Evolutionary conservation across 2,329 filamentous ascomycete species (phyloP).

Genomic region (Colletotrichum eleusines): DNA sequence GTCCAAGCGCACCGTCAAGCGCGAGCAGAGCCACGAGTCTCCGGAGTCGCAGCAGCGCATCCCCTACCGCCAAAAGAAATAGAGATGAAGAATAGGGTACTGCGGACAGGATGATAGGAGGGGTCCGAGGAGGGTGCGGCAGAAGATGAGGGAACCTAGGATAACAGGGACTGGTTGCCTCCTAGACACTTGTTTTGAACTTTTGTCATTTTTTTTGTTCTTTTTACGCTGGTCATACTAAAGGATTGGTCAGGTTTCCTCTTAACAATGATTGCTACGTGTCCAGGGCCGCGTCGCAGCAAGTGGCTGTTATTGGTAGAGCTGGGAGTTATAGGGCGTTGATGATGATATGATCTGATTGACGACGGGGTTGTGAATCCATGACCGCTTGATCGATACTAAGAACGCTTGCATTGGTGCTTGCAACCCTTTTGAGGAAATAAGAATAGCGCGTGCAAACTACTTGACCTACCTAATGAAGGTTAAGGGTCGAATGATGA

Average conservation of each 20-base stretch:
- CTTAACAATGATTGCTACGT: not conserved
- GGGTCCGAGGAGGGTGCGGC: not conserved
- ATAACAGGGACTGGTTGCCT: not conserved
- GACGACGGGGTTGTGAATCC: not conserved
- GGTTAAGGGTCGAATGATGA: not conserved
- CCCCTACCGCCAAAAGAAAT: conserved; percentile 36
- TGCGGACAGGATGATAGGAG: not conserved
- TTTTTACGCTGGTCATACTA: not conserved
- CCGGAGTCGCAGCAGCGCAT: conserved; percentile 35
- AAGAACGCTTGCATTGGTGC: not conserved
- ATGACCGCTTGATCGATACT: not conserved
- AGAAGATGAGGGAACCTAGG: not conserved
- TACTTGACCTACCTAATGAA: not conserved
- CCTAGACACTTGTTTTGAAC: not conserved
- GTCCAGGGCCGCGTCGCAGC: not conserved
- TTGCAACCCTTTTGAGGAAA: not conserved
- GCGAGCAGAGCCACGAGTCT: conserved; percentile 36
- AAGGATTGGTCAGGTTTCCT: not conserved
- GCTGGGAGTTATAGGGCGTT: conserved; percentile 6
- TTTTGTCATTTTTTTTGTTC: not conserved
- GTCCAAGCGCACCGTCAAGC: conserved; percentile 31
- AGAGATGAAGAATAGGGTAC: conserved; percentile 10
- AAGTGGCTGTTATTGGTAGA: not conserved
- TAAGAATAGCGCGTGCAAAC: not conserved
- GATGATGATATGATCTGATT: not conserved